Percentiles rank a stretch among this genome's conserved stretches.
Evolutionary conservation across 148 eudicot species (phyloP).

Genomic region (Pouteria glomerata): DNA sequence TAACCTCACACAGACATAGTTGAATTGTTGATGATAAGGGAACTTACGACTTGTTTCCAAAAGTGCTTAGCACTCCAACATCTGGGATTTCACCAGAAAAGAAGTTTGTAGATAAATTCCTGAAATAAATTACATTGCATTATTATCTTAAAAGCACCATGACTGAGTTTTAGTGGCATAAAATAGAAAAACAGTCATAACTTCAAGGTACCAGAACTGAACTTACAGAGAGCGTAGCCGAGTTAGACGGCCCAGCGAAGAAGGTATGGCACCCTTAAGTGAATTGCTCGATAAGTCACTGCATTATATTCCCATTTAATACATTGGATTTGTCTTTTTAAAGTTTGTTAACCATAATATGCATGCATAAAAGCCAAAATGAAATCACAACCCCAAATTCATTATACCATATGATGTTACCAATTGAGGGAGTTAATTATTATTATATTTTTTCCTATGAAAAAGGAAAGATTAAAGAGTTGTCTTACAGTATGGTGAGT

Average conservation of each 20-base stretch:
- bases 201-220: not conserved
- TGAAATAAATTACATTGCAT: constrained; percentile 22
- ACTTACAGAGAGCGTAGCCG: constrained; percentile 77
- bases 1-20: not conserved
- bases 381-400: not conserved
- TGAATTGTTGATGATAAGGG: constrained; percentile 2
- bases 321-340: too few species aligned
- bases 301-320: constrained; percentile 11
- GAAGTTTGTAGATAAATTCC: constrained; percentile 93
- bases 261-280: constrained; percentile 82
- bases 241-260: constrained; percentile 78
- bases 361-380: too few species aligned
- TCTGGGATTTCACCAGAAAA: constrained; percentile 92
- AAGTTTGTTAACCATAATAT: not conserved
- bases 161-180: too few species aligned
- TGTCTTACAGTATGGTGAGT: constrained; percentile 71
- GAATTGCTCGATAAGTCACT: constrained; percentile 93
- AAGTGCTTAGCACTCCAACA: constrained; percentile 69
- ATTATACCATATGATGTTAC: not conserved
- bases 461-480: not conserved
- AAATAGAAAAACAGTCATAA: not conserved
- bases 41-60: constrained; percentile 71
- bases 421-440: not conserved
- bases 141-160: not conserved
- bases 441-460: too few species aligned